Base-by-base conservation (phyloP, 768 basidiomycete species). In the Leccinellum rugosiceps region DNA sequence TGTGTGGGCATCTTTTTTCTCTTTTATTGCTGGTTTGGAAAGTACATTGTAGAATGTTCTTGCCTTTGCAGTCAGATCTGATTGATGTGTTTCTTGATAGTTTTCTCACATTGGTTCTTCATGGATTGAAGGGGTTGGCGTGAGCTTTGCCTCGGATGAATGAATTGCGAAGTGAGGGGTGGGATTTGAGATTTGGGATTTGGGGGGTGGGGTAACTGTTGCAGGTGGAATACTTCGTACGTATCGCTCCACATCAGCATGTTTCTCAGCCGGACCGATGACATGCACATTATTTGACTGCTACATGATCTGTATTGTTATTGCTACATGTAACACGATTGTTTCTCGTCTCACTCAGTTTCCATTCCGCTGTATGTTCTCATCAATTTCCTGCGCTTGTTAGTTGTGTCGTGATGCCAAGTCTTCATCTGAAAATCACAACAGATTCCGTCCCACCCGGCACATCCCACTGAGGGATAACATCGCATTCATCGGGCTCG, bases 401-500 rank as follows among this genome's bases (percentile, higher is more conserved):
- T 9, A 28, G 50, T 23, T 59, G 67, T n/a, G 57, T 63, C 32
- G 68, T 73, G 72, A 11, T 55, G 26, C 61, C n/a, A n/a, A n/a
- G n/a, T n/a, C n/a, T 21, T 51, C 57, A 3, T 58, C 61, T 1
- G 34, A 34, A 9, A 23, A 58, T 56, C 28, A 49, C 28, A 49
- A 60, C 13, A 58, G 57, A 9, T 50, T 63, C n/a, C 58, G 62
- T 30, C 60, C 54, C 21, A 63, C 68, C 6, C 63, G 60, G 9
- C 3, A 58, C 23, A 62, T 56, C 2, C 59, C 63, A 9, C 46
- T 63, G 3, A 53, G 63, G 2, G 54, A 51, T 14, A 80, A 3
- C 77, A 79, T 26, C 80, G 77, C 47, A 80, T 84, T 4, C 83
- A 84, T 59, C 83, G 82, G 83, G 69, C 76, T 11, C 70, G 72